Evolutionary conservation across 257 asterid species (phyloP), one percentile per base, ranked within the genome.

Genomic region (Ophiorrhiza pumila): DNA sequence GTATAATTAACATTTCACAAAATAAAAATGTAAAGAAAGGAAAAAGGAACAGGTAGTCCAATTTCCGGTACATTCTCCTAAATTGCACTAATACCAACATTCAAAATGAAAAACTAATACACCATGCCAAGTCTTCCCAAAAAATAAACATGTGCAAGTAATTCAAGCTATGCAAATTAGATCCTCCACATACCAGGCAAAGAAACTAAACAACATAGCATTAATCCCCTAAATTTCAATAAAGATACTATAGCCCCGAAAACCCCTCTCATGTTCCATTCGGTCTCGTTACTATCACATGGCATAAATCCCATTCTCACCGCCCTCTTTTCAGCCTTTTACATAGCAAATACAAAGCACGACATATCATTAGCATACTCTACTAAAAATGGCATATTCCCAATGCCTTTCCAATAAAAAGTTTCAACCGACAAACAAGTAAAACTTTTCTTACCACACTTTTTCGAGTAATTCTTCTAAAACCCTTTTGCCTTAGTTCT

Each of bases 111-210:
- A 42, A 53, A 79, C 90, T 83, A 78, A 95, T 70, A 95, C 99
- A 45, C 99, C 99, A 62, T 95, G 92, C 99, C 99, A 95, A 0
- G 99, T 95, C 83, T 95, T 95, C 52, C 94, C 92, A 0, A 97
- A 87, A 63, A 98, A 98, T 79, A 80, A n/a, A n/a, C n/a, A n/a
- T 79, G 52, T 95, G 99, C 71, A 90, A 64, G 85, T 90, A 95
- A 85, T 95, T 95, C 94, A 95, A 86, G 86, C 99, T 95, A 79
- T 95, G 99, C 85, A 95, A 86, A 77, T 95, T 98, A 83, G 99
- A 88, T 95, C 99, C 84, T 95, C 99, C 46, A 92, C 99, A 73
- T 95, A 98, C 99, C 99, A 95, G 78, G 99, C 99, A 83, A 95
- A 95, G 98, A 98, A 95, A 72, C 99, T 95, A 81, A 95, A 92